Base-by-base conservation (phyloP, 495 filamentous ascomycete genomes). In the Xylaria bambusicola region DNA sequence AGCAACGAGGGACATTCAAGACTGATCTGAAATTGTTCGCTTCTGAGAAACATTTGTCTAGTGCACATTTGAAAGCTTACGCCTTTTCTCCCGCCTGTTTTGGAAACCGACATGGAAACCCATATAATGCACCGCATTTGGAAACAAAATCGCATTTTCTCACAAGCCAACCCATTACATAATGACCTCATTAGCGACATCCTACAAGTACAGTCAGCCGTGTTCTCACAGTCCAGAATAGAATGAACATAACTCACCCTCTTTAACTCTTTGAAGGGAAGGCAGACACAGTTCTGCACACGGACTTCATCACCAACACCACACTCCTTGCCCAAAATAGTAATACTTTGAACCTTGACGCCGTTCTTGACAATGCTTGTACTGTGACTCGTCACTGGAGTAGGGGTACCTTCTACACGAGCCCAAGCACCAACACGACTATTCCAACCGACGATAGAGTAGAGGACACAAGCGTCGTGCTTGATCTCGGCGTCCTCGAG, bases 181-280 rank as follows among this genome's bases (percentile, higher is more conserved):
- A 68, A 97, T 97, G 61, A 97, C 91, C 72, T 97, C 93, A 75
- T 97, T 96, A 67, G 87, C 78, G 59, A 97, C 91, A 73, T 94
- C 90, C 89, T 93, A 70, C 44, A 42, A 29, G 45, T 51, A 18
- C 48, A 26, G 60, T 82, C 60, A 81, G 79, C 71, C 4, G 67
- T 55, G 51, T 21, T 58, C 48, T 24, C 12, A 9, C 18, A 38
- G 24, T 38, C 23, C 12, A 15, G 2, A 24, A 3, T 45, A 47
- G 20, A 23, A 10, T 7, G 46, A 20, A 33, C 15, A 18, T 24
- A 46, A 87, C 92, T 73, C 80, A 96, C 93, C 80, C 91, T 85
- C 85, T 98, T 99, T 71, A 99, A 78, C 75, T 98, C 95, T 84
- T 99, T 99, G 73, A 93, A 97, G 23, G 94, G 94, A 79, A 99